Percentiles rank a stretch among this genome's conserved stretches.
Evolutionary conservation across 2,329 filamentous ascomycete species (phyloP).

Genomic region (Paracorniculantispora psalliotae): DNA sequence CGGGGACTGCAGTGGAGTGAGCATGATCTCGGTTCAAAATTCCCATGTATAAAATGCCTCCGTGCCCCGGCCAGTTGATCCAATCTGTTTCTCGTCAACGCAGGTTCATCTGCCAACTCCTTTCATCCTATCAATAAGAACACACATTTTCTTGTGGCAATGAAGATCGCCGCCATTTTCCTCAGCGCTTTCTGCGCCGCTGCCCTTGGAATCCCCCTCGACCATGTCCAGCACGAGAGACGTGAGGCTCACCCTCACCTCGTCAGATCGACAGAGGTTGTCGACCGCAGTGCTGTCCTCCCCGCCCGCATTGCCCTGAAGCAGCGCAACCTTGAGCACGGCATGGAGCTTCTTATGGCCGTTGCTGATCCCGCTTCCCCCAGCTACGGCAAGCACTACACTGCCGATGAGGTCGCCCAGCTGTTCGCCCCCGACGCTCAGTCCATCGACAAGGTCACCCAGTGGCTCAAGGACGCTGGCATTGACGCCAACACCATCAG

Average conservation of each 20-base stretch:
- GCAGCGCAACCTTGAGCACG: constrained; percentile 8
- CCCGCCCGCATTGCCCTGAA: constrained; percentile 7
- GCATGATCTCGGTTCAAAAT: too few species aligned
- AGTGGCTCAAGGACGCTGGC: constrained; percentile 49
- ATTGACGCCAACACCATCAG: constrained; percentile 41
- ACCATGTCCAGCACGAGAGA: constrained; percentile 8
- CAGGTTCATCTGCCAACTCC: background rate
- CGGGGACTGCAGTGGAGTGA: too few species aligned
- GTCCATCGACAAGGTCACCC: constrained; percentile 42
- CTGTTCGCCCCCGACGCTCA: constrained; percentile 24
- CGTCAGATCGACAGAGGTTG: background rate
- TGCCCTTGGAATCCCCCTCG: background rate
- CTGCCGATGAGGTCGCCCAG: background rate
- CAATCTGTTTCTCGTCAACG: background rate
- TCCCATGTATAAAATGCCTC: background rate
- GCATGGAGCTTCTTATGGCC: constrained; percentile 5
- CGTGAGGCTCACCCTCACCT: background rate
- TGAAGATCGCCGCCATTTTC: constrained; percentile 7
- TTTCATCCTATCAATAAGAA: background rate
- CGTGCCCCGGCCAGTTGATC: background rate
- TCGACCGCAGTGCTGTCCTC: background rate
- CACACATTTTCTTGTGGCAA: background rate
- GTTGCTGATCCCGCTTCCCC: constrained; percentile 5
- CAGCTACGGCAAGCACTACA: constrained; percentile 12
- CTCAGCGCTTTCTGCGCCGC: constrained; percentile 4